These are phyloP conservation scores for Thoreauomyces humboldtii DNA, from an alignment of 192 early-diverging fungal species.

Conservation along the genomic window DNA sequence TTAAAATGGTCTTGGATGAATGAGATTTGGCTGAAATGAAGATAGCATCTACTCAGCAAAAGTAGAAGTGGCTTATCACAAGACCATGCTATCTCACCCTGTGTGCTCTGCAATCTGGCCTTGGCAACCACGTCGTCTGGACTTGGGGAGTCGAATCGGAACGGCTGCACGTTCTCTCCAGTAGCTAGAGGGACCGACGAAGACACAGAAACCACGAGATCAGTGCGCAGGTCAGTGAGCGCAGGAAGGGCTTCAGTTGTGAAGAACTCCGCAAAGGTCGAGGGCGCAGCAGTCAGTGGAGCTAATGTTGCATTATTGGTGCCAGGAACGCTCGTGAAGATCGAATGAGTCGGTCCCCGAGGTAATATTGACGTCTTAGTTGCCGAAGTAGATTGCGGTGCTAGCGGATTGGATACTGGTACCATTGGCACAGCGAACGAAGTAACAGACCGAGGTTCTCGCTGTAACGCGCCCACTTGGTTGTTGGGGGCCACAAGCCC, in stretches of 20 bases:
- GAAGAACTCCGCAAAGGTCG: slow-evolving; percentile 30
- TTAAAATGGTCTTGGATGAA: background rate
- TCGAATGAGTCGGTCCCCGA: no score
- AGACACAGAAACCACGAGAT: background rate
- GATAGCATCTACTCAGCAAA: slow-evolving; percentile 34
- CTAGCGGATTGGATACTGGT: no score
- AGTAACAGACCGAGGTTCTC: no score
- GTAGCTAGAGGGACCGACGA: background rate
- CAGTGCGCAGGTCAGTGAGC: background rate
- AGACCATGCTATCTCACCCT: slow-evolving; percentile 17
- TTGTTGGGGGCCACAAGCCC: no score
- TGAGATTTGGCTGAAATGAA: slow-evolving; percentile 29
- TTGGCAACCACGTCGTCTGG: slow-evolving; percentile 76
- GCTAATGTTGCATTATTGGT: no score
- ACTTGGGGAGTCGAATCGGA: slow-evolving; percentile 76
- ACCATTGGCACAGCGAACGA: no score
- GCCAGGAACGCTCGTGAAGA: no score
- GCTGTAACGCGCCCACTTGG: no score
- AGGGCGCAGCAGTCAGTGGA: slow-evolving; percentile 20
- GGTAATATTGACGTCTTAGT: no score
- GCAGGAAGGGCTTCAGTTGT: background rate
- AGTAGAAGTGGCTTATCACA: no score
- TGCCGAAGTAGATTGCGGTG: no score
- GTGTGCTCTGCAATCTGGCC: slow-evolving; percentile 56
- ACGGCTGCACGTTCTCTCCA: slow-evolving; percentile 34